Evolutionary conservation across 2,329 filamentous ascomycete species (phyloP).

Genomic region (Alternaria tenuissima): DNA sequence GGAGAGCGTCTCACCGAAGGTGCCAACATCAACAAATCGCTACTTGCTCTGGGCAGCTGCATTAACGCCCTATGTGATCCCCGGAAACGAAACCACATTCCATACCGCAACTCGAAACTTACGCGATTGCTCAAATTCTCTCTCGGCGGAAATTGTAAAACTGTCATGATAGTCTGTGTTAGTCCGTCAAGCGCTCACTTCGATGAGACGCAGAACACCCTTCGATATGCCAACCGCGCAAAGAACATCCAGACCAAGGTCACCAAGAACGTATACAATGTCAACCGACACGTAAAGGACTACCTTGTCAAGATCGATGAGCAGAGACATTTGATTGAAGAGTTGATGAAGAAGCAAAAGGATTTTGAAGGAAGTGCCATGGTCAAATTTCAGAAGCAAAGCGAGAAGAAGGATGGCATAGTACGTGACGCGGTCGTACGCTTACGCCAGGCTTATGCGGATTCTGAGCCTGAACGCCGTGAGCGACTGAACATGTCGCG

Average conservation of each 20-base stretch:
- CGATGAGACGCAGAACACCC: conserved; percentile 96
- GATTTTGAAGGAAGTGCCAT: conserved; percentile 84
- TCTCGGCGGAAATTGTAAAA: conserved; percentile 96
- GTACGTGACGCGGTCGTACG: conserved; percentile 80
- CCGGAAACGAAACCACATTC: conserved; percentile 89
- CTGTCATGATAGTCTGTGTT: conserved; percentile 99
- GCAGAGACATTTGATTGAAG: conserved; percentile 95
- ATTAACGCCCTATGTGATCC: conserved; percentile 98
- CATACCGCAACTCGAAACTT: conserved; percentile 97
- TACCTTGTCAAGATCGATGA: conserved; percentile 99
- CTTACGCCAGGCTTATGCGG: conserved; percentile 83
- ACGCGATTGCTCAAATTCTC: conserved; percentile 96
- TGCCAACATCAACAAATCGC: conserved; percentile 98
- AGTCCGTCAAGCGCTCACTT: conserved; percentile 96
- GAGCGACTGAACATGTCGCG: conserved; percentile 83
- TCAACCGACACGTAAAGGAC: conserved; percentile 98
- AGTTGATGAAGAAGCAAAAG: conserved; percentile 91
- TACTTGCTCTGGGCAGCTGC: conserved; percentile 92
- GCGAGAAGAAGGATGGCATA: conserved; percentile 80
- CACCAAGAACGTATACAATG: conserved; percentile 98
- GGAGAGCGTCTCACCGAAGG: conserved; percentile 91
- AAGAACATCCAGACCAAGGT: conserved; percentile 99
- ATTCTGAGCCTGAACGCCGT: conserved; percentile 77
- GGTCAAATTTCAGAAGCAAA: conserved; percentile 88
- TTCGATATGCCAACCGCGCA: conserved; percentile 95